phyloP scores from a whole-genome alignment of 2,329 filamentous ascomycete species.

The Cercospora janseana region DNA sequence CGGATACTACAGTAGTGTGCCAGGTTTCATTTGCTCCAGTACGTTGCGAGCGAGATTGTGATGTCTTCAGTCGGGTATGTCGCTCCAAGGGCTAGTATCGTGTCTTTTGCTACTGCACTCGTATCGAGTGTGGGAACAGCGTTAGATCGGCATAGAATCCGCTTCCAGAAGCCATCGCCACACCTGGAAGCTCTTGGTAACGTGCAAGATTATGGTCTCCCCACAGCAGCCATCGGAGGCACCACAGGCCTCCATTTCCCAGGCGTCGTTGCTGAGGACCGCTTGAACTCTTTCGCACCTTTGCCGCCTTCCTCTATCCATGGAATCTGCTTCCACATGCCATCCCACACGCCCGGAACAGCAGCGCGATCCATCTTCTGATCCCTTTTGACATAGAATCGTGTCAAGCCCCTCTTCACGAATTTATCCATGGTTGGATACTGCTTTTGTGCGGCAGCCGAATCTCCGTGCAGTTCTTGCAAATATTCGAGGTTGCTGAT shows the following conservation, averaged over 20 bases:
- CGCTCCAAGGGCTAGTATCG: too few relatives aligned
- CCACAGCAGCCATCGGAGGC: background rate
- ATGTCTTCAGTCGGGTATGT: too few relatives aligned
- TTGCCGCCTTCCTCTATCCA: slow-evolving; percentile 4
- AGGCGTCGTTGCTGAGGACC: background rate
- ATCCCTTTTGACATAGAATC: slow-evolving; percentile 30
- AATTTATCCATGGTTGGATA: background rate
- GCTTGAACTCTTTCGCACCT: background rate
- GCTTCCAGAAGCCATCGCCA: too few relatives aligned
- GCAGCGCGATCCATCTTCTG: slow-evolving; percentile 24
- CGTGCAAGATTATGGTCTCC: background rate
- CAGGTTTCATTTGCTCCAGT: too few relatives aligned
- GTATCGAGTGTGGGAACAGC: too few relatives aligned
- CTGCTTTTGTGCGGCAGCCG: background rate
- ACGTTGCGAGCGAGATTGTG: too few relatives aligned
- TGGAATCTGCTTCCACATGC: slow-evolving; percentile 35
- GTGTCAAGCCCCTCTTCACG: slow-evolving; percentile 22
- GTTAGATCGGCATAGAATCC: too few relatives aligned
- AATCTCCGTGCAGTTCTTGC: slow-evolving; percentile 17
- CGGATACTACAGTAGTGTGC: too few relatives aligned
- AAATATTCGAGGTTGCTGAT: slow-evolving; percentile 36
- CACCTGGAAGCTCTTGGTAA: too few relatives aligned
- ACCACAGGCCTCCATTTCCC: slow-evolving; percentile 1
- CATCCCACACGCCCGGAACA: slow-evolving; percentile 32
- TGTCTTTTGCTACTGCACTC: too few relatives aligned